A percentile compares a stretch with the other conserved stretches of the same genome.
Evolutionary conservation across 73 alveolate genomes (phyloP).

Genomic region (Tetrahymena borealis): DNA sequence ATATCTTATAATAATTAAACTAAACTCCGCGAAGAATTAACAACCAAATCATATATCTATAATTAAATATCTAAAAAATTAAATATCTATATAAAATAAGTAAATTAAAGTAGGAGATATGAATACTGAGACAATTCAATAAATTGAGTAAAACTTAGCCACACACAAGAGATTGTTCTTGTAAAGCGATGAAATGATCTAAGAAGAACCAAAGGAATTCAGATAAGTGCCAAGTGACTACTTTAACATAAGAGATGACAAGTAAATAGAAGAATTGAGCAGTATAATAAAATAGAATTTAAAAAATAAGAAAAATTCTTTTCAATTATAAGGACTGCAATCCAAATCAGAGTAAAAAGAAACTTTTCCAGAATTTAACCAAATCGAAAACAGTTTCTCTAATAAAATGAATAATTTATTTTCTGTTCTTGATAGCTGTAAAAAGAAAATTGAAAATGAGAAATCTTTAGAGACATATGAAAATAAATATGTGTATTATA

Average conservation of each 20-base stretch:
- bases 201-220: not conserved
- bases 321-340: not conserved
- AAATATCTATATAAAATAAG: not conserved
- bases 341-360: not conserved
- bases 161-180: not conserved
- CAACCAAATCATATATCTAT: too few species aligned
- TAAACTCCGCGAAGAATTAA: too few species aligned
- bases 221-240: not conserved
- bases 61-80: too few species aligned
- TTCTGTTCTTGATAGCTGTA: not conserved
- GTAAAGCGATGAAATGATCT: not conserved
- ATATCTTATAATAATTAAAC: too few species aligned
- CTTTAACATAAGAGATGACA: not conserved
- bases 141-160: not conserved
- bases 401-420: not conserved
- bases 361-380: not conserved
- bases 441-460: not conserved
- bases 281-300: not conserved
- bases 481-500: not conserved
- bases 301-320: not conserved
- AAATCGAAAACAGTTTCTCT: not conserved
- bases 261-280: not conserved
- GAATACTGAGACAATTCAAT: not conserved
- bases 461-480: not conserved
- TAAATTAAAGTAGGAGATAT: not conserved